phyloP scores from a whole-genome alignment of 2,329 filamentous ascomycete genomes.

The Epichloe uncinata region DNA sequence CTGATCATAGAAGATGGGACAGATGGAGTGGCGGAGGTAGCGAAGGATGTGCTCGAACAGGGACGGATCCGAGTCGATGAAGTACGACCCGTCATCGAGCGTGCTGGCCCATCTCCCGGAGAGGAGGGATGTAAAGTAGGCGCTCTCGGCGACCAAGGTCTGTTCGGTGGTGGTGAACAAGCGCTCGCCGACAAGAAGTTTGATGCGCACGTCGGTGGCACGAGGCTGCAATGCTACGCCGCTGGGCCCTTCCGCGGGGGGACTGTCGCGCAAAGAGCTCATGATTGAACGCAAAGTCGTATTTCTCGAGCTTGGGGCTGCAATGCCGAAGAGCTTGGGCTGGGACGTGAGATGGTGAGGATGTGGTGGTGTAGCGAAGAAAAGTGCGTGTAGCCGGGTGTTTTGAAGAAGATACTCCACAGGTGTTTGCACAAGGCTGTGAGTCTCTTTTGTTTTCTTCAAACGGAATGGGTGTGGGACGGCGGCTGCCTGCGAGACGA shows the following conservation, averaged over 20 bases:
- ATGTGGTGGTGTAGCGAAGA: no score
- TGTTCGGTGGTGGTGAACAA: background rate
- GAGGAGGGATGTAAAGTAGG: background rate
- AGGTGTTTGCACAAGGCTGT: no score
- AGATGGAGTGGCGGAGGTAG: constrained; percentile 19
- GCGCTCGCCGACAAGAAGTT: background rate
- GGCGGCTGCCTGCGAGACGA: no score
- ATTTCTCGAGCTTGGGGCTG: no score
- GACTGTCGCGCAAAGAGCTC: no score
- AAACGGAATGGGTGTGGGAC: no score
- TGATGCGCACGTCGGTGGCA: background rate
- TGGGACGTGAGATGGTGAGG: no score
- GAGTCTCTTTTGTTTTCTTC: no score
- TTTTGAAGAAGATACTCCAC: no score
- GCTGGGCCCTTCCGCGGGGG: background rate
- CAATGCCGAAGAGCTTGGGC: no score
- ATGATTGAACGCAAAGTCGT: no score
- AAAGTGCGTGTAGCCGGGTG: no score
- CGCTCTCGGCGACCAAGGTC: background rate
- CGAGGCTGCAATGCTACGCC: background rate
- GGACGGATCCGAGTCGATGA: constrained; percentile 24
- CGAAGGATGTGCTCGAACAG: constrained; percentile 23
- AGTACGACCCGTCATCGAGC: constrained; percentile 16
- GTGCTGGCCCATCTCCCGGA: background rate
- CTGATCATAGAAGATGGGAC: constrained; percentile 21